A percentile compares a stretch with the other conserved stretches of the same genome.
Conservation (phyloP, 2,329 filamentous ascomycete genomes). For the Fusarium multiceps region DNA sequence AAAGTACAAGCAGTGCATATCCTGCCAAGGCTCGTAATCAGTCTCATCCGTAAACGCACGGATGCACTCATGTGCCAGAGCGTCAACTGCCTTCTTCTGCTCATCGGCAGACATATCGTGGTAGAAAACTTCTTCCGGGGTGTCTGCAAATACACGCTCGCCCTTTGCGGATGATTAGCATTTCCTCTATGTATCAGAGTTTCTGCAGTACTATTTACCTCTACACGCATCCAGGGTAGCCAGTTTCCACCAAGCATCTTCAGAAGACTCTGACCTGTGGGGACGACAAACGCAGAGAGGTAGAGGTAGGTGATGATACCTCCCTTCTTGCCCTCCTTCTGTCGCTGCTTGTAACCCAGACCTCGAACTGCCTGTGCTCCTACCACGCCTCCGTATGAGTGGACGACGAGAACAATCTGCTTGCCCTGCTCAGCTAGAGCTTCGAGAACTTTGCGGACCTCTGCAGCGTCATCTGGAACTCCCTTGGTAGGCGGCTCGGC, state of each 20-base stretch:
- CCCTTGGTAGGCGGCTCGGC: slow-evolving; percentile 14
- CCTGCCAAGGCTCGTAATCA: slow-evolving; percentile 14
- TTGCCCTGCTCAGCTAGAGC: neutral
- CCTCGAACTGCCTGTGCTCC: slow-evolving; percentile 8
- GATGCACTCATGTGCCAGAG: slow-evolving; percentile 12
- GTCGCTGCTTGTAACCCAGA: slow-evolving; percentile 11
- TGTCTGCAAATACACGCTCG: slow-evolving; percentile 15
- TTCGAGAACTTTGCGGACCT: neutral
- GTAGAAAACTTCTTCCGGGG: slow-evolving; percentile 6
- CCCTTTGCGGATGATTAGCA: neutral
- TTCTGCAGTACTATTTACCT: neutral
- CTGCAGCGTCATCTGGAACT: neutral
- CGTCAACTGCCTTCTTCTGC: neutral
- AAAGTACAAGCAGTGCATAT: slow-evolving; percentile 1
- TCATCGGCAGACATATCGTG: slow-evolving; percentile 3
- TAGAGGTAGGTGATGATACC: slow-evolving; percentile 14
- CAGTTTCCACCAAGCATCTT: slow-evolving; percentile 5
- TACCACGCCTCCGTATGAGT: slow-evolving; percentile 19
- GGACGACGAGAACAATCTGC: slow-evolving; percentile 13
- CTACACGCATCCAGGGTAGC: slow-evolving; percentile 17
- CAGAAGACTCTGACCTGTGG: neutral
- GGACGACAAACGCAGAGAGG: slow-evolving; percentile 7
- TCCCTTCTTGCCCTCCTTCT: slow-evolving; percentile 8
- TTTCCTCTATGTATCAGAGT: too few species aligned
- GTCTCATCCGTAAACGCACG: slow-evolving; percentile 5